Evolutionary conservation across 2,329 filamentous ascomycete species (phyloP), one percentile per base, ranked within the genome.

Genomic region (Epichloe festucae): DNA sequence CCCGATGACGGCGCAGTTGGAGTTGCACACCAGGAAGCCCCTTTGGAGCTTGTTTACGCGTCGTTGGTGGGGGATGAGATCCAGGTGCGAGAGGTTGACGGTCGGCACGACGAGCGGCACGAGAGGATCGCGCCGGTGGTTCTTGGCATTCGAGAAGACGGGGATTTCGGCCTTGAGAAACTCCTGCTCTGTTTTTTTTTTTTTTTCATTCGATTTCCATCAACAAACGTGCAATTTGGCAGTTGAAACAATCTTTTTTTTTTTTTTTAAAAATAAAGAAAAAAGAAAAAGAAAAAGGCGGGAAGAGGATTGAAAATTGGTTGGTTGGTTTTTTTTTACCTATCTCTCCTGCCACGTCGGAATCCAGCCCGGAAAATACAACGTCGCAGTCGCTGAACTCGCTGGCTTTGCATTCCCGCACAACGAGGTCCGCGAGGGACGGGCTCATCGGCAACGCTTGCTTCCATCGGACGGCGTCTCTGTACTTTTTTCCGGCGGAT

Each of bases 71-170:
- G n/a, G 84, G 65, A 97, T 91, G 55, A 96, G 77, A 63, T 85
- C 80, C 61, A 96, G 79, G 70, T 97, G 91, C 43, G 80, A 71
- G 12, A 95, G 82, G 74, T 97, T 97, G 67, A 97, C 90, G 19
- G 89, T 95, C 1, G 93, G 93, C 8, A 97, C 90, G 57, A 97
- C 87, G 63, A 97, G 82, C 11, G 93, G 93, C 2, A 96, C 89
- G 47, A 91, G 75, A 19, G 89, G 89, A 66, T 95, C 84, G 65
- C 85, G 85, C 61, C 93, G 86, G 77, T 95, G 89, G 79, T 96
- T 97, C 72, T 96, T 96, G 49, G 93, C 90, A 69, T 97, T 98
- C 62, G 89, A 95, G 75, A 98, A 97, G 66, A 96, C 86, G 62
- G 88, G 82, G 49, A 96, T 81, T 63, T 95, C 84, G 55, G 89